phyloP scores from a whole-genome alignment of 257 asterid genomes.

The Petunia secreta region DNA sequence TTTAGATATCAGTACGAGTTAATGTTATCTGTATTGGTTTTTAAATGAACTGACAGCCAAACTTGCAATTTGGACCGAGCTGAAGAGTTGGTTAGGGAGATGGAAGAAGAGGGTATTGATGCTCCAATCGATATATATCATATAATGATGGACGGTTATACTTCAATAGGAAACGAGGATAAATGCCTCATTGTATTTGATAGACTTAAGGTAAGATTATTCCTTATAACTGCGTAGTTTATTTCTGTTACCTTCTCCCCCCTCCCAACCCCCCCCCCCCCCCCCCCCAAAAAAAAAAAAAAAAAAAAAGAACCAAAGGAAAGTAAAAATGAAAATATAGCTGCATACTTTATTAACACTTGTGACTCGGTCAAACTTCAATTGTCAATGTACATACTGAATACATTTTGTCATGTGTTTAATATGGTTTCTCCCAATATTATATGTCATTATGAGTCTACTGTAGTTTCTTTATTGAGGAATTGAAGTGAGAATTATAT shows the following conservation, averaged over 20 bases:
- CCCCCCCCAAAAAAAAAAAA: too few species aligned
- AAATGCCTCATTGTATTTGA: constrained; percentile 83
- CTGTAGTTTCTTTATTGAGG: neutral
- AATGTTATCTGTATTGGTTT: constrained; percentile 27
- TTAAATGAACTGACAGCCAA: constrained; percentile 61
- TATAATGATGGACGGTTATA: constrained; percentile 99
- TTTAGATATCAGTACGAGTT: constrained; percentile 18
- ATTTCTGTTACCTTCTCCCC: too few species aligned
- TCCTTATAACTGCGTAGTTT: neutral
- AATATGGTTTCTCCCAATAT: neutral
- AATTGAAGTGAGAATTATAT: neutral
- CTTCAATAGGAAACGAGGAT: constrained; percentile 67
- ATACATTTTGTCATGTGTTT: neutral
- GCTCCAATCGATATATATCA: constrained; percentile 91
- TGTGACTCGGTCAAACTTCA: too few species aligned
- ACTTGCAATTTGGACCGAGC: constrained; percentile 68
- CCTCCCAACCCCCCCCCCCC: too few species aligned
- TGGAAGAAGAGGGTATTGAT: constrained; percentile 97
- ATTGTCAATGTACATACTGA: neutral
- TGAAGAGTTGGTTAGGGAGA: constrained; percentile 91
- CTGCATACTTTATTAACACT: too few species aligned
- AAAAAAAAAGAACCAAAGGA: too few species aligned
- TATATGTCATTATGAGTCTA: neutral
- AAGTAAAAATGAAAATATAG: too few species aligned
- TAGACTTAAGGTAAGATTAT: constrained; percentile 68